Evolutionary conservation across 106 monocot species (phyloP).

Genomic region (Allium cepa): DNA sequence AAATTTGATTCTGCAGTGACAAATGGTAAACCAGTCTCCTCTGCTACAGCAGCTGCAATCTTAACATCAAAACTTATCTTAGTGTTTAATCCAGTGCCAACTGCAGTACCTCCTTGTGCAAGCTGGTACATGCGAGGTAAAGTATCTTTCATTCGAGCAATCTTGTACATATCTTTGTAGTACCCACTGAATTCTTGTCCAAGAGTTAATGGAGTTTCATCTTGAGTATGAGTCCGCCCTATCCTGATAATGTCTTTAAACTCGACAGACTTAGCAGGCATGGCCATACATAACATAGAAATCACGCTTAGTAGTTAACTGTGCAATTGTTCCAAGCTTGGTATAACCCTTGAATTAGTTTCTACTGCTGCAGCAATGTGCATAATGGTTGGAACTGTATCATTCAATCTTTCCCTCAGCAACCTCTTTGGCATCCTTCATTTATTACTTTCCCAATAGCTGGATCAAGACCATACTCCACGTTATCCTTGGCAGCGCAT

Average conservation of each 20-base stretch:
- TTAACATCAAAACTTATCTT: constrained; percentile 50
- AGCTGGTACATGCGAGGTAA: constrained; percentile 92
- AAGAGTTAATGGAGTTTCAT: constrained; percentile 93
- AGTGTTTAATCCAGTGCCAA: constrained; percentile 90
- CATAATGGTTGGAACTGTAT: too few relatives aligned
- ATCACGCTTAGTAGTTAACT: too few relatives aligned
- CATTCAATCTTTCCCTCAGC: constrained; percentile 82
- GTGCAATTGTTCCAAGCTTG: too few relatives aligned
- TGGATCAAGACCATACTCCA: constrained; percentile 90
- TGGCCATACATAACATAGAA: too few relatives aligned
- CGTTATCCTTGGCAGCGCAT: constrained; percentile 96
- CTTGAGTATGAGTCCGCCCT: constrained; percentile 91
- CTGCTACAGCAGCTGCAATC: constrained; percentile 8
- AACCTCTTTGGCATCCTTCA: constrained; percentile 90
- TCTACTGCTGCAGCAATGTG: too few relatives aligned
- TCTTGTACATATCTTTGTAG: constrained; percentile 87
- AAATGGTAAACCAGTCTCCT: constrained; percentile 10
- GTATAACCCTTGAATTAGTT: too few relatives aligned
- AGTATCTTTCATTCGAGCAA: constrained; percentile 55
- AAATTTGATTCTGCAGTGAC: constrained; percentile 7
- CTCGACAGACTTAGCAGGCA: constrained; percentile 44
- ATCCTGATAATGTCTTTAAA: constrained; percentile 96
- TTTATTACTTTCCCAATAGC: constrained; percentile 83
- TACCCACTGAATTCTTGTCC: constrained; percentile 95
- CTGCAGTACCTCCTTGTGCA: constrained; percentile 98